Evolutionary conservation across 306 rosid species (phyloP).

Genomic region (Glycyrrhiza uralensis): DNA sequence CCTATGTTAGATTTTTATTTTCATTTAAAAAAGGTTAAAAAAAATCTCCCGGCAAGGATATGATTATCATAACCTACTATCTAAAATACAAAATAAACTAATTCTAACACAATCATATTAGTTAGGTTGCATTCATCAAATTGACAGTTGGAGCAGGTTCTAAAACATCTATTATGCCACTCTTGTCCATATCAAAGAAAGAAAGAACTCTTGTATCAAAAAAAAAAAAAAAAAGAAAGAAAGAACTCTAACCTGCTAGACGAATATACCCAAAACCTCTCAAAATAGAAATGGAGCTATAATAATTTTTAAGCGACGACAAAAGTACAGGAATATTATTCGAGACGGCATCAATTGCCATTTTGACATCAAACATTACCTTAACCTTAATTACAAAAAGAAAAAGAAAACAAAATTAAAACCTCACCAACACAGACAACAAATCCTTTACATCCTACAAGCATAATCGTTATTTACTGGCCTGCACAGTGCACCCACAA

Average conservation of each 20-base stretch:
- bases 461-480: constrained; percentile 15
- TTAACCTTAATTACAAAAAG: constrained; percentile 4
- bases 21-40: background rate
- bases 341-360: background rate
- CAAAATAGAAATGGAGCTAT: background rate
- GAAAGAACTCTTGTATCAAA: background rate
- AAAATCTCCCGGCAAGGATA: too few relatives aligned
- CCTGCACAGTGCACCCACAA: constrained; percentile 28
- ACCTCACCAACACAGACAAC: background rate
- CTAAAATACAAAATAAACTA: background rate
- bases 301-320: constrained; percentile 3
- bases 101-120: background rate
- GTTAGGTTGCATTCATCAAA: background rate
- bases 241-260: background rate
- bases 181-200: background rate
- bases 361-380: constrained; percentile 21
- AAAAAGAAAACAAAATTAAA: constrained; percentile 17
- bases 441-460: constrained; percentile 21
- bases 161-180: background rate
- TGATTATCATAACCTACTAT: background rate
- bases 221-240: too few relatives aligned
- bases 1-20: background rate
- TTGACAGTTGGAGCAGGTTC: background rate
- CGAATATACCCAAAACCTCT: background rate
- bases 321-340: background rate